Percentiles rank a stretch among this genome's conserved stretches.
phyloP scores from a whole-genome alignment of 495 filamentous ascomycete genomes.

The Penicillium macrosclerotiorum region DNA sequence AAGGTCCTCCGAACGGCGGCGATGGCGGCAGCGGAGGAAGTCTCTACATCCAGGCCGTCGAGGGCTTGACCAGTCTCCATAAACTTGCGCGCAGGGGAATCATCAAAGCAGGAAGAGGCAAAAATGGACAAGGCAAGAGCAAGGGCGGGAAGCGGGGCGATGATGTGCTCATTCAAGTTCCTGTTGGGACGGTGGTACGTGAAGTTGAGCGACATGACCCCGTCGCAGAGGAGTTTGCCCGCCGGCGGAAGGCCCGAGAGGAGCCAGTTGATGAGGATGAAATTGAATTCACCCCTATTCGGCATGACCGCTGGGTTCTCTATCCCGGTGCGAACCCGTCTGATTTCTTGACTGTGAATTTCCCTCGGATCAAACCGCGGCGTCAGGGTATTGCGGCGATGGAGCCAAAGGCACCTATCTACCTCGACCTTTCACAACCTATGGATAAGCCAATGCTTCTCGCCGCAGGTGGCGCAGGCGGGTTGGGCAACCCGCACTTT shows the following conservation, averaged over 20 bases:
- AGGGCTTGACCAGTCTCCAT: constrained; percentile 86
- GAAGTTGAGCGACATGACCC: constrained; percentile 80
- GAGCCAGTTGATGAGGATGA: constrained; percentile 23
- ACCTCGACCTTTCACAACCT: constrained; percentile 76
- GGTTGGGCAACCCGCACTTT: constrained; percentile 92
- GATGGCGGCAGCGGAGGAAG: constrained; percentile 90
- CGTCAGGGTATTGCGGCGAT: constrained; percentile 54
- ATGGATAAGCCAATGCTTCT: constrained; percentile 85
- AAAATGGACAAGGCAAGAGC: constrained; percentile 80
- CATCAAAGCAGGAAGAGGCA: constrained; percentile 75
- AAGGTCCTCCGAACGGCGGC: constrained; percentile 95
- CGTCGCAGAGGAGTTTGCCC: constrained; percentile 58
- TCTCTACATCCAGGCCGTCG: constrained; percentile 90
- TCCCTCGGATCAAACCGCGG: constrained; percentile 57
- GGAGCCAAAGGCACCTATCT: constrained; percentile 69
- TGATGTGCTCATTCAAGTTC: constrained; percentile 84
- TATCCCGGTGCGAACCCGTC: constrained; percentile 72
- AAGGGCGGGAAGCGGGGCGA: constrained; percentile 78
- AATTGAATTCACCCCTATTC: constrained; percentile 30
- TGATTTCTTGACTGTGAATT: constrained; percentile 60
- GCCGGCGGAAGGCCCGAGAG: constrained; percentile 27
- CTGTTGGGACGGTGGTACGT: constrained; percentile 85
- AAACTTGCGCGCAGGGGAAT: constrained; percentile 79
- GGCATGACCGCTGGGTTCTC: constrained; percentile 75
- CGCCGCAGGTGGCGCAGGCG: constrained; percentile 84